Base-by-base conservation (phyloP, 140 eudicot species). In the Ambrosia hybrid region DNA sequence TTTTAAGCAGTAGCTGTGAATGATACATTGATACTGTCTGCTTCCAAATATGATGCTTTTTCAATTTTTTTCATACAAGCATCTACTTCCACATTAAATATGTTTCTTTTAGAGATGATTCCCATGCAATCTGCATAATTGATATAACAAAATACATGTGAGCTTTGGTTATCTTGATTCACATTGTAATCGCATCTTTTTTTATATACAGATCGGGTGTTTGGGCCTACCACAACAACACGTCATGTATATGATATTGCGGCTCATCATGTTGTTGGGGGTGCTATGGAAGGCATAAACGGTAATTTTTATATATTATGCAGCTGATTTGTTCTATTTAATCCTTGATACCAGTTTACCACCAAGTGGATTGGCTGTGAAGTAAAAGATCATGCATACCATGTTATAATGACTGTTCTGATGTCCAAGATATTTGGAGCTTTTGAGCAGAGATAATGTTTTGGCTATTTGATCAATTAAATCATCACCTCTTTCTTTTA, bases 171-270 rank as follows among this genome's bases (percentile, higher is more conserved):
- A 67, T 8, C 39, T 69, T 48, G 48, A 34, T 63, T 73, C n/a
- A 67, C 71, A 65, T 67, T 34, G 36, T 49, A 53, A 43, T 45
- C 41, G 73, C 61, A 61, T 5, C 5, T 16, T 70, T 53, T 71
- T 62, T 75, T 48, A 30, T 66, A 55, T 81, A 39, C 78, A 95
- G 99, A 95, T 86, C 83, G 91, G 65, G 97, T 94, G 65, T 94
- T 94, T 80, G 97, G 97, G 71, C 99, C 99, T 65, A 88, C 99
- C 7, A 94, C 97, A 67, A 94, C 96, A 61, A 94, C 99, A 63
- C 88, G 96, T 51, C 97, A 87, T 81, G 96, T 90, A n/a, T 88
- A 94, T 79, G 97, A 94, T 86, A 77, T 83, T 80, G 97, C 99
- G 60, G 96, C 99, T 68, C 99, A 88, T 64, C 97, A 88, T 82